Conservation (phyloP, 2,329 filamentous ascomycete genomes). For the Fusarium oxysporum region DNA sequence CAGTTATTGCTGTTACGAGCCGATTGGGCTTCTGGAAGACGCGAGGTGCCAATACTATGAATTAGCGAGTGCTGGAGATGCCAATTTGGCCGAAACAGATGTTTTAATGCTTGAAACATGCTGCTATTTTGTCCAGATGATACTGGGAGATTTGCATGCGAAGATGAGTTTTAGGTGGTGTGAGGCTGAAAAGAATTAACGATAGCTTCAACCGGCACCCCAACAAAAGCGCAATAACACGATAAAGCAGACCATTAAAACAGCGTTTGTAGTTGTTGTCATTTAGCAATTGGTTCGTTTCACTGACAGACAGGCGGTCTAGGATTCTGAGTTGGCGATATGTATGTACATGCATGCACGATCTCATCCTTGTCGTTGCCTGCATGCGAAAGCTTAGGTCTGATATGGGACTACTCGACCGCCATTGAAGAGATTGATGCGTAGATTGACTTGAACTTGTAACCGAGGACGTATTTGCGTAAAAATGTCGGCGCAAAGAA, state of each 20-base stretch:
- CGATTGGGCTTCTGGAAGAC: not conserved
- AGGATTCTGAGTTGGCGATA: slow-evolving; percentile 44
- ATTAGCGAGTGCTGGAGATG: not conserved
- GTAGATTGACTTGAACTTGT: not conserved
- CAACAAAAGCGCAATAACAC: slow-evolving; percentile 27
- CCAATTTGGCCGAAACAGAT: not conserved
- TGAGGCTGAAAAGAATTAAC: not conserved
- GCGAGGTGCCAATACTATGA: not conserved
- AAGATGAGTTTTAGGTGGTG: not conserved
- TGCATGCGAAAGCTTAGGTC: slow-evolving; percentile 24
- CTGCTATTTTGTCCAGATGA: not conserved
- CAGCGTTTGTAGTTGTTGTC: slow-evolving; percentile 23
- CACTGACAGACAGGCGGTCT: slow-evolving; percentile 41
- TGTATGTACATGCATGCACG: slow-evolving; percentile 42
- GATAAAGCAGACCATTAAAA: slow-evolving; percentile 21
- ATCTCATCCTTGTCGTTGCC: slow-evolving; percentile 33
- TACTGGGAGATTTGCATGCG: not conserved
- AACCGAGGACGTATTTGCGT: not conserved
- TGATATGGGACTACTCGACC: slow-evolving; percentile 7
- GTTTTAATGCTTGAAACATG: not conserved
- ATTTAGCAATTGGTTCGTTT: slow-evolving; percentile 31
- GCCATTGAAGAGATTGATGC: not conserved
- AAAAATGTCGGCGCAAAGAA: not conserved
- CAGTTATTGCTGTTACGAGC: not conserved
- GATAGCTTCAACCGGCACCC: slow-evolving; percentile 4